Percentiles rank a stretch among this genome's conserved stretches.
Conservation (phyloP, 331 rosid species). For the Pyrus hybrid region DNA sequence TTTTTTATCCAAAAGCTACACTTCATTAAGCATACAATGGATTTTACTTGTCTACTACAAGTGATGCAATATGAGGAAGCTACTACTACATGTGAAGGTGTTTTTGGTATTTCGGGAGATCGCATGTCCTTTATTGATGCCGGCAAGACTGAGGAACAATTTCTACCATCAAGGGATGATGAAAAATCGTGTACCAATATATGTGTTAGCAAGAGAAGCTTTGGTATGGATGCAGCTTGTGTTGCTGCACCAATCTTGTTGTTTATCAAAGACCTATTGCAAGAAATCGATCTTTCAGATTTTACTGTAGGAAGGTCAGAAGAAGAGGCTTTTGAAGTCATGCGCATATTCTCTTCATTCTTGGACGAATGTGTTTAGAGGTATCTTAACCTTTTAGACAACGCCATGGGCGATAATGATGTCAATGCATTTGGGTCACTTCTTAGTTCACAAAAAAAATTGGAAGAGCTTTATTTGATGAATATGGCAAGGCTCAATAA, state of each 20-base stretch:
- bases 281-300: constrained; percentile 72
- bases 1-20: no score
- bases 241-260: constrained; percentile 58
- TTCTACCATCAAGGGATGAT: constrained; percentile 45
- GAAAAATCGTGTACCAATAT: constrained; percentile 54
- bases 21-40: no score
- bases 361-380: constrained; percentile 61
- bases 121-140: constrained; percentile 58
- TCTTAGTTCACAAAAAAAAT: constrained; percentile 49
- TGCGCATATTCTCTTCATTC: constrained; percentile 65
- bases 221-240: constrained; percentile 74
- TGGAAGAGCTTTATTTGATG: constrained; percentile 91
- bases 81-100: constrained; percentile 20
- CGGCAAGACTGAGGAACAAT: constrained; percentile 62
- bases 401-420: constrained; percentile 90
- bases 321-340: constrained; percentile 78
- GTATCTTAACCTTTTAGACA: constrained; percentile 61
- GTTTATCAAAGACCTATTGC: constrained; percentile 56
- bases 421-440: constrained; percentile 72
- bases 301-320: constrained; percentile 80
- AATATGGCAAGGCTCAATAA: constrained; percentile 5
- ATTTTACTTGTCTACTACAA: background rate
- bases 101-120: constrained; percentile 78
- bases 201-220: constrained; percentile 81
- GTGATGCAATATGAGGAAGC: constrained; percentile 24